These are phyloP conservation scores for Aethionema arabicum DNA, from an alignment of 345 rosid genomes.

Conservation along the genomic window DNA sequence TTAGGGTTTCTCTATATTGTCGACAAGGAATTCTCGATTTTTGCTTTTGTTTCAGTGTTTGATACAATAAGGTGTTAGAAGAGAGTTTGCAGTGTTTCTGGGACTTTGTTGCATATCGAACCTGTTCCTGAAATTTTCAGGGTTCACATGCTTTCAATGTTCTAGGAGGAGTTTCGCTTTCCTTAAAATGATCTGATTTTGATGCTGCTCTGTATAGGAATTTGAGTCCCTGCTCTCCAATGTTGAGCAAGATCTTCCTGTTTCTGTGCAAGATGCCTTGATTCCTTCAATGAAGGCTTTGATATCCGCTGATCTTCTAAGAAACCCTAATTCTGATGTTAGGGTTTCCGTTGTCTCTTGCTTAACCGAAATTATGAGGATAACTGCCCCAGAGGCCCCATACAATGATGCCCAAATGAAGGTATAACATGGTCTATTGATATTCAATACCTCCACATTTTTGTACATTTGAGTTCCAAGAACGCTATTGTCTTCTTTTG, in stretches of 20 bases:
- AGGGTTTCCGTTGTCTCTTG: slow-evolving; percentile 66
- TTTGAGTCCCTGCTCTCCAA: slow-evolving; percentile 52
- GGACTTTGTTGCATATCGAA: neutral
- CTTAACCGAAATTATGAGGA: slow-evolving; percentile 67
- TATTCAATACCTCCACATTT: neutral
- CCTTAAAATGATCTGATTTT: slow-evolving; percentile 13
- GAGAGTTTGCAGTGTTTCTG: slow-evolving; percentile 5
- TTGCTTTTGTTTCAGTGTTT: neutral
- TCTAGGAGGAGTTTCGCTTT: neutral
- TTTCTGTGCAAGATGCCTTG: slow-evolving; percentile 50
- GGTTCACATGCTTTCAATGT: slow-evolving; percentile 12
- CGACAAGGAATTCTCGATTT: neutral
- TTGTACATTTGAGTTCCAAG: slow-evolving; percentile 2
- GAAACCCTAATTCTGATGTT: slow-evolving; percentile 57
- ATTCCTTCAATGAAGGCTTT: slow-evolving; percentile 61
- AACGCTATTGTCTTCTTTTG: neutral
- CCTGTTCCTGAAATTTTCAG: slow-evolving; percentile 5
- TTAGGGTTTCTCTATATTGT: slow-evolving; percentile 30
- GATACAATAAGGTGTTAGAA: neutral
- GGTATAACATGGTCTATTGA: slow-evolving; percentile 40
- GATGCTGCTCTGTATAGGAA: slow-evolving; percentile 38
- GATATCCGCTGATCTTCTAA: slow-evolving; percentile 49
- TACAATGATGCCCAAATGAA: slow-evolving; percentile 66
- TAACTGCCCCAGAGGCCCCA: slow-evolving; percentile 80
- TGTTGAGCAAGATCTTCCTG: slow-evolving; percentile 62